A percentile compares a stretch with the other conserved stretches of the same genome.
Conservation (phyloP, 129 eudicot genomes). For the Silybum marianum region DNA sequence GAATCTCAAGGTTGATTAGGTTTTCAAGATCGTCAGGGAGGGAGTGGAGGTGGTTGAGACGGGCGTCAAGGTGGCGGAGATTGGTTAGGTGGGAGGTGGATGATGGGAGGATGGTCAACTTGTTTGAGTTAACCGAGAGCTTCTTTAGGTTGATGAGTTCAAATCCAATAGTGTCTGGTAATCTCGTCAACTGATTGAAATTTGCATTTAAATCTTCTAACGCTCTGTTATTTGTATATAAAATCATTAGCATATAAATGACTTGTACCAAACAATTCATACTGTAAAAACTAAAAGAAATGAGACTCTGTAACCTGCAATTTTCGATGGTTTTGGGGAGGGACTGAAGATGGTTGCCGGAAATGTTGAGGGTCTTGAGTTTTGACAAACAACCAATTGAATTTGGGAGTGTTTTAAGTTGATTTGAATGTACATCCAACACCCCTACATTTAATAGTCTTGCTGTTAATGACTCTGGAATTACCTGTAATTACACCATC, state of each 20-base stretch:
- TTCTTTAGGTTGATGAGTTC: constrained; percentile 74
- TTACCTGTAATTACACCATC: constrained; percentile 50
- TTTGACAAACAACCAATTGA: constrained; percentile 88
- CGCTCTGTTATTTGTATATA: constrained; percentile 4
- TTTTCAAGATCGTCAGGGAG: constrained; percentile 89
- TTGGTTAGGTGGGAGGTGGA: constrained; percentile 83
- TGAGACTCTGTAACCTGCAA: constrained; percentile 60
- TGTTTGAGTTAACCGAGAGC: constrained; percentile 80
- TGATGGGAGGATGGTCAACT: constrained; percentile 61
- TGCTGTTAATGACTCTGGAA: constrained; percentile 88
- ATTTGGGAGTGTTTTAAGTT: constrained; percentile 74
- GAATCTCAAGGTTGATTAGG: constrained; percentile 67
- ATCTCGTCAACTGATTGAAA: constrained; percentile 63
- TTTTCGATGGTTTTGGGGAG: constrained; percentile 80
- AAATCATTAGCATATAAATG: not conserved
- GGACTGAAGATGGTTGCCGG: constrained; percentile 73
- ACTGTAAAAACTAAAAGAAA: not conserved
- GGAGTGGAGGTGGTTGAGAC: constrained; percentile 74
- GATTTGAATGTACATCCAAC: constrained; percentile 86
- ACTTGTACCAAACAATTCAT: not conserved
- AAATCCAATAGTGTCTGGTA: constrained; percentile 78
- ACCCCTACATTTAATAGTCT: constrained; percentile 69
- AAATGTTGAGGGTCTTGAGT: constrained; percentile 75
- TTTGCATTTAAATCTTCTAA: constrained; percentile 84
- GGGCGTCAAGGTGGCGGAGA: constrained; percentile 73